Conservation (phyloP, 306 rosid species). For the Casuarina cunninghamiana region DNA sequence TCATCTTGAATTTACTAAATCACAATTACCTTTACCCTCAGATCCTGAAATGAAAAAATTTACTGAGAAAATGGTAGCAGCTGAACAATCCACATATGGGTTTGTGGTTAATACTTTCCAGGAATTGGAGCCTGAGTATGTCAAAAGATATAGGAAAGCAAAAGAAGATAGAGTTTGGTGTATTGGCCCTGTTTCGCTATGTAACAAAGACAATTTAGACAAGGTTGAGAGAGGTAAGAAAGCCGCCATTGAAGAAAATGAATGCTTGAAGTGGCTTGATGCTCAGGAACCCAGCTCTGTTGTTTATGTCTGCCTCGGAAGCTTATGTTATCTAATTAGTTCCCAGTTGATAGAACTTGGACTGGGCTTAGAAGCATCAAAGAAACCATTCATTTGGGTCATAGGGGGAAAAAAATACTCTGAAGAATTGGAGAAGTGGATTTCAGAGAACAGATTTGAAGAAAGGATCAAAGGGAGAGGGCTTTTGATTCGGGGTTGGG, state of each 20-base stretch:
- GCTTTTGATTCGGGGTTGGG: too few relatives aligned
- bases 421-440: too few relatives aligned
- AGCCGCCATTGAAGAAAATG: too few relatives aligned
- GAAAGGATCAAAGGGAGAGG: too few relatives aligned
- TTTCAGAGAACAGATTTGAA: too few relatives aligned
- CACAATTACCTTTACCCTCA: constrained; percentile 5
- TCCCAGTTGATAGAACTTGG: constrained; percentile 38
- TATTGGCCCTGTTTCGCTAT: constrained; percentile 37
- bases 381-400: too few relatives aligned
- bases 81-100: constrained; percentile 28
- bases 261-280: too few relatives aligned
- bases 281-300: too few relatives aligned
- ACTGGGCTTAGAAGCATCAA: too few relatives aligned
- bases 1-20: constrained; percentile 35
- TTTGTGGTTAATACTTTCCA: neutral
- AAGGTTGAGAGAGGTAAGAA: too few relatives aligned
- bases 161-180: constrained; percentile 52
- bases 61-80: neutral
- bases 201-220: constrained; percentile 31
- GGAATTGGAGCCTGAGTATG: constrained; percentile 47
- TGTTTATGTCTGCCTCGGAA: constrained; percentile 26
- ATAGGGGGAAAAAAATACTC: too few relatives aligned
- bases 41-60: neutral
- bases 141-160: constrained; percentile 37
- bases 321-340: constrained; percentile 17